Evolutionary conservation across 2,329 filamentous ascomycete genomes (phyloP), one percentile per base, ranked within the genome.

Genomic region (Periconia sp.): DNA sequence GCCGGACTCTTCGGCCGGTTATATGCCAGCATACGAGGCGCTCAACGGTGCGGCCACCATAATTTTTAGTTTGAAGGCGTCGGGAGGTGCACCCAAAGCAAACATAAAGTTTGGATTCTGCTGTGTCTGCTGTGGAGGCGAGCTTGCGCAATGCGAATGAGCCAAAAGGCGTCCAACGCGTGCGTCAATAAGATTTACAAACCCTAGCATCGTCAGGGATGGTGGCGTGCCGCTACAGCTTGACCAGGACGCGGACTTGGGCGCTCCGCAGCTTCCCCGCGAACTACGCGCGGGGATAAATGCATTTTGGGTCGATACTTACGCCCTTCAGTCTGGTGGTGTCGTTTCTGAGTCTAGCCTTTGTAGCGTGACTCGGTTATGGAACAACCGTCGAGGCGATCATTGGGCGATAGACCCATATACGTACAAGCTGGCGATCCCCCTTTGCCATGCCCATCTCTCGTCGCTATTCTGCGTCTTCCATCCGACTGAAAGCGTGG

Each of bases 181-280:
- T 30, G 10, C 11, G 11, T 8, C 22, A 36, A 29, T 36, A 36
- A 42, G 39, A 36, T 35, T 35, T 29, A 32, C 39, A 21, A 8
- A 2, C 11, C 23, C 15, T 17, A 17, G 23, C 11, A 4, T 19
- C 19, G 5, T 11, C 38, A 40, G 33, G 38, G 32, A 42, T 42
- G 23, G 32, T 42, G 39, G 39, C 39, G 32, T 26, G 21, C 30
- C 6, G n/a, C 23, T 22, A 26, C 22, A 17, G 29, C 22, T n/a
- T n/a, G n/a, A n/a, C n/a, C n/a, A n/a, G n/a, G n/a, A n/a, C n/a
- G n/a, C n/a, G n/a, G n/a, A n/a, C n/a, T n/a, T n/a, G n/a, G n/a
- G n/a, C n/a, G n/a, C n/a, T n/a, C n/a, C n/a, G n/a, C n/a, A n/a
- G 24, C 24, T 36, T 42, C 31, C 37, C 37, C 29, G 37, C 30